Evolutionary conservation across 2,329 filamentous ascomycete genomes (phyloP).

Genomic region (Diaporthe vaccinii): DNA sequence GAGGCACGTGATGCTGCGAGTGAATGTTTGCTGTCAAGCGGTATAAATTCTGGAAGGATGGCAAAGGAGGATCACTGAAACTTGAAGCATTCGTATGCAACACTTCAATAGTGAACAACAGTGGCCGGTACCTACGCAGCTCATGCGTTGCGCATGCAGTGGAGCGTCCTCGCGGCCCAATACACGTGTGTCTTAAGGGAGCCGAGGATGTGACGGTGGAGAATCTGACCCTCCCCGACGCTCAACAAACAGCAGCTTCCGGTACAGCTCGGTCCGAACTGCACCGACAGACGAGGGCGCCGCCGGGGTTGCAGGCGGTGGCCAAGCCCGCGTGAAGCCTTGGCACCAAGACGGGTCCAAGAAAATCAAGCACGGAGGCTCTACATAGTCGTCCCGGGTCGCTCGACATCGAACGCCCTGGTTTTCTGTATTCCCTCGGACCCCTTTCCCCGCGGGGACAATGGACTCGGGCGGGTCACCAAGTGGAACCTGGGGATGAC

Average conservation of each 20-base stretch:
- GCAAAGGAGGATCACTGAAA: background rate
- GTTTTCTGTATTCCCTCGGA: slow-evolving; percentile 16
- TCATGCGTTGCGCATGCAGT: background rate
- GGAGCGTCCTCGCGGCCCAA: slow-evolving; percentile 4
- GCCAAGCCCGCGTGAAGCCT: slow-evolving; percentile 24
- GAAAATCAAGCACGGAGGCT: slow-evolving; percentile 33
- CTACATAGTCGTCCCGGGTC: slow-evolving; percentile 4
- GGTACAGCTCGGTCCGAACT: slow-evolving; percentile 40
- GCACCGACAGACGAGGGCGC: slow-evolving; percentile 31
- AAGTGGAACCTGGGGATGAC: slow-evolving; percentile 15
- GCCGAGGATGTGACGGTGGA: slow-evolving; percentile 38
- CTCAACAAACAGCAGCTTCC: slow-evolving; percentile 9
- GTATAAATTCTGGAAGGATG: background rate
- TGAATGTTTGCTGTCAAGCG: background rate
- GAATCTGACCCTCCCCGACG: slow-evolving; percentile 30
- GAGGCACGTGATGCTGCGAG: slow-evolving; percentile 1
- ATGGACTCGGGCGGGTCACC: slow-evolving; percentile 3
- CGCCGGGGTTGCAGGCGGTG: slow-evolving; percentile 15
- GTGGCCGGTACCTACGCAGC: slow-evolving; percentile 13
- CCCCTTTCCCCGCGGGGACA: slow-evolving; percentile 36
- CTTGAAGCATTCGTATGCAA: background rate
- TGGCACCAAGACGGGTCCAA: slow-evolving; percentile 31
- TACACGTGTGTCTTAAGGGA: background rate
- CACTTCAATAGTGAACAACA: background rate
- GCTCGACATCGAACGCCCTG: slow-evolving; percentile 22